A percentile compares a stretch with the other conserved stretches of the same genome.
phyloP scores from a whole-genome alignment of 73 alveolate species.

The Uronychia setigera region DNA sequence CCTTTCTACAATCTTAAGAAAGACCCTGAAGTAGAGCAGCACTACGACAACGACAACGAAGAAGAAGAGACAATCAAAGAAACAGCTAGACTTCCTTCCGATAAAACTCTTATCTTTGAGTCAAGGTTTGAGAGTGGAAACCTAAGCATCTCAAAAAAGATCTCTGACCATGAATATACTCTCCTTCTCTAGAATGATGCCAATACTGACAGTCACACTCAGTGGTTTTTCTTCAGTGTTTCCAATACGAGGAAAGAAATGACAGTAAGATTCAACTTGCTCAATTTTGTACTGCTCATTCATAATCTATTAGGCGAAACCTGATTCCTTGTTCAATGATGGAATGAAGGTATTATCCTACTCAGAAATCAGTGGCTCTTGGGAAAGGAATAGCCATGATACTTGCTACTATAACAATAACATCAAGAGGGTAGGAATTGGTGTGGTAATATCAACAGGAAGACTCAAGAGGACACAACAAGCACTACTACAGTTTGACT shows the following conservation, averaged over 20 bases:
- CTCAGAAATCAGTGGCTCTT: constrained; percentile 45
- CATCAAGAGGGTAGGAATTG: constrained; percentile 42
- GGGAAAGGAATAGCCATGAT: constrained; percentile 29
- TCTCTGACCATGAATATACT: constrained; percentile 70
- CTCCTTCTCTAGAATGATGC: constrained; percentile 80
- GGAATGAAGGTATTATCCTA: constrained; percentile 91
- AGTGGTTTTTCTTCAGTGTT: constrained; percentile 87
- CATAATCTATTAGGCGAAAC: constrained; percentile 44
- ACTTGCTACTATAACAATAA: constrained; percentile 58
- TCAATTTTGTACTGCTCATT: constrained; percentile 39
- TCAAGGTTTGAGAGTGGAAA: constrained; percentile 92
- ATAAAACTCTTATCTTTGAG: constrained; percentile 84
- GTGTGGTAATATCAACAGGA: not conserved
- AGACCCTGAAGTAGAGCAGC: not conserved
- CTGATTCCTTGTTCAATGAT: constrained; percentile 82
- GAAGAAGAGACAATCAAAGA: not conserved
- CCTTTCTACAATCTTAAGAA: not conserved
- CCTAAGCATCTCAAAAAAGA: constrained; percentile 59
- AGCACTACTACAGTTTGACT: constrained; percentile 86
- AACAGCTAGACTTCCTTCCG: constrained; percentile 6
- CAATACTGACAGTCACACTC: constrained; percentile 86
- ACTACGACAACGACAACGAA: not conserved
- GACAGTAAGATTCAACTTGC: constrained; percentile 72
- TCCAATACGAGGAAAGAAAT: constrained; percentile 59
- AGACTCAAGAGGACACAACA: not conserved